Conservation (phyloP, 768 basidiomycete species). For the Trametes punicea region DNA sequence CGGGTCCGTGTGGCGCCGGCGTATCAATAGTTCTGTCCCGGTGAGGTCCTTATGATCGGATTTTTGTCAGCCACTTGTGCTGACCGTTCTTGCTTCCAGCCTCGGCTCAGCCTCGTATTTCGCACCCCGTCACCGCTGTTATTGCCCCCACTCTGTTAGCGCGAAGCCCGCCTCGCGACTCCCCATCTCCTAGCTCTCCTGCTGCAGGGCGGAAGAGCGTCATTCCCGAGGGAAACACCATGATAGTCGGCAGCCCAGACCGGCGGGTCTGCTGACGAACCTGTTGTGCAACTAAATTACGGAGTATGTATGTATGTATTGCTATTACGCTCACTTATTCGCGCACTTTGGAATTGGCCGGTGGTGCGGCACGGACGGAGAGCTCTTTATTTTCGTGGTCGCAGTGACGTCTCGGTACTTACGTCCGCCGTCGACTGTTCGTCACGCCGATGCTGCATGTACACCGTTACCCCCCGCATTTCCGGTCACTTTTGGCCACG, state of each 20-base stretch:
- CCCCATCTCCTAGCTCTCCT: background rate
- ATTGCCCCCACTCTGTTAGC: background rate
- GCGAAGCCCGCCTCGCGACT: background rate
- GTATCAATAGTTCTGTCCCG: slow-evolving; percentile 9
- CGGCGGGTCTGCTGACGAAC: background rate
- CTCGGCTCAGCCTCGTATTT: background rate
- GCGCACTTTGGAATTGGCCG: too few species aligned
- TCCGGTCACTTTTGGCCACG: too few species aligned
- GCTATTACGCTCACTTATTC: background rate
- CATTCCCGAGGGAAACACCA: too few species aligned
- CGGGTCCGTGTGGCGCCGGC: slow-evolving; percentile 16
- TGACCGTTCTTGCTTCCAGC: background rate
- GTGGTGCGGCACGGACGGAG: too few species aligned
- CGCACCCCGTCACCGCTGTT: background rate
- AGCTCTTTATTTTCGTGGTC: too few species aligned
- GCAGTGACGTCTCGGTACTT: too few species aligned
- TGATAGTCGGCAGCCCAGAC: background rate
- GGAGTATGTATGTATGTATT: slow-evolving; percentile 11
- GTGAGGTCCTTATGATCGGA: background rate
- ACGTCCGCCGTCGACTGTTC: too few species aligned
- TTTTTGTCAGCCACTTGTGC: background rate
- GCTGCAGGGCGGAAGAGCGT: background rate
- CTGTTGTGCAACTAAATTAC: slow-evolving; percentile 15
- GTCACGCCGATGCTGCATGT: too few species aligned
- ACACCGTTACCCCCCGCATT: too few species aligned